A percentile compares a stretch with the other conserved stretches of the same genome.
Evolutionary conservation across 768 basidiomycete species (phyloP).

Genomic region (Tricholoma furcatifolium): DNA sequence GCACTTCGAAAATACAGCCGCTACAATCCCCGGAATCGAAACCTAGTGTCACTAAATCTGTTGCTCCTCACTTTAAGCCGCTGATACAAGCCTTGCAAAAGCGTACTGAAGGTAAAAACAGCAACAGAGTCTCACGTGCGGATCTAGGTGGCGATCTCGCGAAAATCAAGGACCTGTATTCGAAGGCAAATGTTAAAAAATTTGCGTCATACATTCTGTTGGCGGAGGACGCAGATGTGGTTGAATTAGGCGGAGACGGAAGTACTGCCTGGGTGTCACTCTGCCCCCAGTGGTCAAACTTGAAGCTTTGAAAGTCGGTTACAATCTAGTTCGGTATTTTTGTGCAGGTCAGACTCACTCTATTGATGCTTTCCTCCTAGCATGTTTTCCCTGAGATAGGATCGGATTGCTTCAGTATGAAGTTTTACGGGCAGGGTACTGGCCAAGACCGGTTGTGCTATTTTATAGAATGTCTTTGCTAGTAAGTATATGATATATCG

Average conservation of each 20-base stretch:
- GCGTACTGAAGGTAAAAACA: conserved; percentile 1
- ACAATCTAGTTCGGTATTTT: neutral
- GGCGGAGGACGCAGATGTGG: conserved; percentile 22
- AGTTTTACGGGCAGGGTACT: neutral
- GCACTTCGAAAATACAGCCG: neutral
- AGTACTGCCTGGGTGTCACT: conserved; percentile 22
- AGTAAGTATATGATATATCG: too few species aligned
- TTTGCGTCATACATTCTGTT: conserved; percentile 23
- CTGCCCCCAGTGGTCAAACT: conserved; percentile 16
- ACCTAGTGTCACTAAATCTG: neutral
- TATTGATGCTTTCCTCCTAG: too few species aligned
- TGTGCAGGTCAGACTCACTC: neutral
- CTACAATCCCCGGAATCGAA: neutral
- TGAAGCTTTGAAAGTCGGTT: neutral
- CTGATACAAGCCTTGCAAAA: conserved; percentile 8
- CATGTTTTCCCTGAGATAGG: neutral
- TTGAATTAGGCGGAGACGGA: conserved; percentile 19
- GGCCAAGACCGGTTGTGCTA: too few species aligned
- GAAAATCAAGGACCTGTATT: conserved; percentile 18
- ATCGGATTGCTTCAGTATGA: neutral
- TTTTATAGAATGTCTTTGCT: too few species aligned
- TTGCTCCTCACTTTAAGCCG: conserved; percentile 6
- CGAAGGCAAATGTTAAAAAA: conserved; percentile 18
- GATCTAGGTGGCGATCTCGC: conserved; percentile 20
- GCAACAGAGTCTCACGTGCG: neutral